Conservation (phyloP, 2,329 filamentous ascomycete species). For the Akanthomyces lecanii region DNA sequence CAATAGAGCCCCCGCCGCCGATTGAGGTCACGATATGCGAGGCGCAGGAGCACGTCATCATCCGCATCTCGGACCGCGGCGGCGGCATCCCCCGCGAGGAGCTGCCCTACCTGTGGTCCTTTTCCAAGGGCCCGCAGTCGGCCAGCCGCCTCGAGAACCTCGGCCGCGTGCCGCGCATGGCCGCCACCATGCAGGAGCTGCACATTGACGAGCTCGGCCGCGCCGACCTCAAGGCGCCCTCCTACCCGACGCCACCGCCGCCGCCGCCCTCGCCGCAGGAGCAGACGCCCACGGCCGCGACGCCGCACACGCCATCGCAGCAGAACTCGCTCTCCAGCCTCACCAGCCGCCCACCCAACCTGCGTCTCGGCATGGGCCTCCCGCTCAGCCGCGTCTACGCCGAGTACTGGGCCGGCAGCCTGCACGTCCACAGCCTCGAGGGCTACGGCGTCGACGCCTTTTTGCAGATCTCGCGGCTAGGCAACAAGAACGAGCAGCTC, state of each 20-base stretch:
- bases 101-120: conserved; percentile 91
- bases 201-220: conserved; percentile 41
- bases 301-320: conserved; percentile 22
- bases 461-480: conserved; percentile 89
- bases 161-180: conserved; percentile 80
- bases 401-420: conserved; percentile 93
- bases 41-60: conserved; percentile 89
- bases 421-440: conserved; percentile 88
- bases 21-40: conserved; percentile 95
- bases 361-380: conserved; percentile 86
- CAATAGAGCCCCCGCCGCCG: conserved; percentile 58
- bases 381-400: conserved; percentile 93
- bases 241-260: conserved; percentile 23
- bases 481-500: conserved; percentile 96
- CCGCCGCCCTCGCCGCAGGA: background rate
- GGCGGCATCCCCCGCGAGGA: conserved; percentile 85
- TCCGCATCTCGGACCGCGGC: conserved; percentile 91
- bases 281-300: conserved; percentile 1
- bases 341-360: conserved; percentile 76
- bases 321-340: conserved; percentile 71
- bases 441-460: conserved; percentile 97
- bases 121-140: conserved; percentile 84
- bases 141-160: conserved; percentile 79
- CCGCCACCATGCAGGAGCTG: conserved; percentile 88
- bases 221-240: conserved; percentile 39